Base-by-base conservation (phyloP, 129 eudicot species). In the Scalesia atractyloides region DNA sequence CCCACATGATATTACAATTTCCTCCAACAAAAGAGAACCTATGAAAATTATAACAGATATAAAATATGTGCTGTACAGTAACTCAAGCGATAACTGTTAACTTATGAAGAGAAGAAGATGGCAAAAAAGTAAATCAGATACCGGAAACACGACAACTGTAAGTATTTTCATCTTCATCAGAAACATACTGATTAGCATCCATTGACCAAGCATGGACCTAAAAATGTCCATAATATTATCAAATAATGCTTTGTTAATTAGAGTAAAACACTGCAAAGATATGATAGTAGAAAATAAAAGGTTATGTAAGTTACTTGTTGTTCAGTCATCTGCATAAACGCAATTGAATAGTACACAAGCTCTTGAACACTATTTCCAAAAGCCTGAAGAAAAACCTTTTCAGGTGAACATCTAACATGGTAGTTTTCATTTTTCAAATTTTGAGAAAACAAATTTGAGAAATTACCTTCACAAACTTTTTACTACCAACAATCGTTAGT, bases 141-240 rank as follows among this genome's bases (percentile, higher is more conserved):
- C 99, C 99, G 77, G 97, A 90, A 72, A 88, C 93, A 49, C 99
- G 99, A 67, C 99, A 94, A 34, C 92, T 90, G 33, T 83, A 94
- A 68, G 90, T 82, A 73, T 94, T 90, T 24, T 94, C 97, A 76
- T 94, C 99, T 84, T 94, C 99, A 81, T 94, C 99, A 46, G 99
- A 88, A 75, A 94, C 91, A 83, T 86, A 94, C 41, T 90, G 97
- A 70, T 94, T 94, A 46, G 96, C 96, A 88, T 94, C 99, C 57
- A 88, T 22, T 65, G 99, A 86, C 99, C 99, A 94, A 51, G 86
- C 80, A 77, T 90, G 96, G 57, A 82, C 84, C 99, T 94, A 63
- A 63, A 7, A 34, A 37, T 36, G 68, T 36, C 43, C 49, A 36
- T 63, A 18, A 8, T n/a, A 36, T 13, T 18, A 15, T n/a, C 62